Evolutionary conservation across 73 alveolate genomes (phyloP).

Genomic region (Paramecium biaurelia): DNA sequence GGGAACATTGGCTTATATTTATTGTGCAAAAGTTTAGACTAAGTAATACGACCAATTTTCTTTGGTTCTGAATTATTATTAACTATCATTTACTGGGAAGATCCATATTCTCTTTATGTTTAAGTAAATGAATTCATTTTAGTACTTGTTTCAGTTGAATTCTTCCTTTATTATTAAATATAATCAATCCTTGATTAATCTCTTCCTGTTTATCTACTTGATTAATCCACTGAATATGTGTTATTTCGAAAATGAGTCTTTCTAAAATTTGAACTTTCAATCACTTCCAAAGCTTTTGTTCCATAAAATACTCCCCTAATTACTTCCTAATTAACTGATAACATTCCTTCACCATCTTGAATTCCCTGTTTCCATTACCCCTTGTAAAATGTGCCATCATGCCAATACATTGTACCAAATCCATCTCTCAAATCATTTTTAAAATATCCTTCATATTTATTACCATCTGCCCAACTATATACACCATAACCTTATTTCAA

Average conservation of each 20-base stretch:
- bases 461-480: slow-evolving; percentile 54
- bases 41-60: not conserved
- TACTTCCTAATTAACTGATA: not conserved
- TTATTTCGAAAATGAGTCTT: not conserved
- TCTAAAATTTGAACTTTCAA: not conserved
- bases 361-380: slow-evolving; percentile 66
- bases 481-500: slow-evolving; percentile 56
- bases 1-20: not conserved
- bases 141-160: not conserved
- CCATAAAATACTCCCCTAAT: slow-evolving; percentile 23
- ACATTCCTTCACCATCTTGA: slow-evolving; percentile 64
- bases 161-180: not conserved
- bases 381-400: slow-evolving; percentile 56
- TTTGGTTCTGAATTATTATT: not conserved
- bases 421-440: slow-evolving; percentile 60
- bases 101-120: not conserved
- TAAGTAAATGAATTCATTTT: not conserved
- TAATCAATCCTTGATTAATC: not conserved
- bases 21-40: not conserved
- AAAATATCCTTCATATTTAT: slow-evolving; percentile 51
- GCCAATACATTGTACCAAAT: slow-evolving; percentile 59
- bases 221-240: not conserved
- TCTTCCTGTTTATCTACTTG: not conserved
- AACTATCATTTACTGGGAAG: not conserved
- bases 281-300: not conserved